Conservation (phyloP, 805 yeast genomes). For the Kodamaea leandrae region DNA sequence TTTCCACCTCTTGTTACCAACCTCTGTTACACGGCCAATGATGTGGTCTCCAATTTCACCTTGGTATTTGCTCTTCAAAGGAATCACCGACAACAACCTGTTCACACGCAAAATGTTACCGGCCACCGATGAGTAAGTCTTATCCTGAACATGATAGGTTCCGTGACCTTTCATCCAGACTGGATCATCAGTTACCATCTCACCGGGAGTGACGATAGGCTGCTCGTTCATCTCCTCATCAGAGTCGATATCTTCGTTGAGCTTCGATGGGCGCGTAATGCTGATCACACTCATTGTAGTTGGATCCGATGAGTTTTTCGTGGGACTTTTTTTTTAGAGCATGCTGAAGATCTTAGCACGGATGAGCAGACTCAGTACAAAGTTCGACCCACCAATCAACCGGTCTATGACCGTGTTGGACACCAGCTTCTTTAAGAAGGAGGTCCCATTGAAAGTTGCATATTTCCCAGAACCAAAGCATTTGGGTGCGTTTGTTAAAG, state of each 20-base stretch:
- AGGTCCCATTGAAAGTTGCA: conserved; percentile 65
- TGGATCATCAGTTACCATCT: conserved; percentile 91
- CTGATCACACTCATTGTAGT: conserved; percentile 26
- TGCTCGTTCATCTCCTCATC: conserved; percentile 43
- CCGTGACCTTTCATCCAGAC: conserved; percentile 99
- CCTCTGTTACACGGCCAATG: conserved; percentile 91
- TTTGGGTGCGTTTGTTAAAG: conserved; percentile 61
- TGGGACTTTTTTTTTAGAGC: conserved; percentile 1
- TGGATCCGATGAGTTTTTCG: background rate
- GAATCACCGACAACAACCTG: conserved; percentile 78
- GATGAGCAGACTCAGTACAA: conserved; percentile 13
- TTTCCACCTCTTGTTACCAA: conserved; percentile 92
- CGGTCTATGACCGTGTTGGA: conserved; percentile 66
- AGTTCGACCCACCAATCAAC: conserved; percentile 64
- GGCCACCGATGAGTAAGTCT: conserved; percentile 87
- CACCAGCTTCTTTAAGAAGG: conserved; percentile 55
- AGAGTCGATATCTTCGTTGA: conserved; percentile 26
- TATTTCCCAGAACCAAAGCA: conserved; percentile 62
- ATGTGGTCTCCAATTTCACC: conserved; percentile 98
- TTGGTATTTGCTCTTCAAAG: conserved; percentile 80
- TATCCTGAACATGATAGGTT: conserved; percentile 72
- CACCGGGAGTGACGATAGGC: conserved; percentile 87
- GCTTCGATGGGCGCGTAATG: conserved; percentile 30
- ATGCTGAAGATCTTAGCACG: conserved; percentile 1
- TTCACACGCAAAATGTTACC: conserved; percentile 87